phyloP scores from a whole-genome alignment of 163 green algal species.

The Botryococcus braunii region DNA sequence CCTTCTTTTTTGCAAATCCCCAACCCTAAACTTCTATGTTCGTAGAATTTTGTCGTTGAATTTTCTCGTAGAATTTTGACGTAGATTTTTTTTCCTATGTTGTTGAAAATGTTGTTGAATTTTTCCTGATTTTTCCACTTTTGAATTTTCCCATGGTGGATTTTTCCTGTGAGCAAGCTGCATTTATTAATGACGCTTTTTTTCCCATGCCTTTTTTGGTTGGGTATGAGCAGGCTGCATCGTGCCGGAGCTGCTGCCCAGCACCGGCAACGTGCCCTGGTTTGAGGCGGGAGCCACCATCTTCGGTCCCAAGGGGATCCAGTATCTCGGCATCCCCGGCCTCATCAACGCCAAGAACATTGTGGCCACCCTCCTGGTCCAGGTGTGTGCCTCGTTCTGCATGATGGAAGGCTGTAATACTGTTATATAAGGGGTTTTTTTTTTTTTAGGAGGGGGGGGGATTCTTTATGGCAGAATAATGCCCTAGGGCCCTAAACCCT shows the following conservation, averaged over 20 bases:
- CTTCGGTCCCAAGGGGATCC: constrained; percentile 33
- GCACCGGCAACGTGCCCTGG: constrained; percentile 67
- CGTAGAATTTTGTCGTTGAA: not conserved
- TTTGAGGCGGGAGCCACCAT: constrained; percentile 51
- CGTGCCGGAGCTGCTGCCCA: constrained; percentile 76
- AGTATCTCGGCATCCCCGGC: constrained; percentile 68
- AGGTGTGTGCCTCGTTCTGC: constrained; percentile 24
- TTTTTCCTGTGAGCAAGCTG: not conserved
- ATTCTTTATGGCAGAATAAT: too few relatives aligned
- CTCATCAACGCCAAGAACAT: constrained; percentile 59
- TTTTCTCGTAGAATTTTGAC: not conserved
- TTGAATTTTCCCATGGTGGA: not conserved
- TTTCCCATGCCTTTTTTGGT: not conserved
- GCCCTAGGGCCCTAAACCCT: too few relatives aligned
- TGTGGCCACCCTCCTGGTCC: constrained; percentile 45
- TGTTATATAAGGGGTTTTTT: too few relatives aligned
- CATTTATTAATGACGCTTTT: not conserved
- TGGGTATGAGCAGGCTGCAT: constrained; percentile 56
- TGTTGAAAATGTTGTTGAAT: not conserved
- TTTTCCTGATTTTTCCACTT: not conserved
- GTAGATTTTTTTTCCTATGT: not conserved
- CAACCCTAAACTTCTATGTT: not conserved
- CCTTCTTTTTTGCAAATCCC: not conserved
- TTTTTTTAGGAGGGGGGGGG: too few relatives aligned
- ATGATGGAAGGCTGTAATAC: not conserved